Conservation (phyloP, 2,329 filamentous ascomycete species). For the Paecilomyces sp. region DNA sequence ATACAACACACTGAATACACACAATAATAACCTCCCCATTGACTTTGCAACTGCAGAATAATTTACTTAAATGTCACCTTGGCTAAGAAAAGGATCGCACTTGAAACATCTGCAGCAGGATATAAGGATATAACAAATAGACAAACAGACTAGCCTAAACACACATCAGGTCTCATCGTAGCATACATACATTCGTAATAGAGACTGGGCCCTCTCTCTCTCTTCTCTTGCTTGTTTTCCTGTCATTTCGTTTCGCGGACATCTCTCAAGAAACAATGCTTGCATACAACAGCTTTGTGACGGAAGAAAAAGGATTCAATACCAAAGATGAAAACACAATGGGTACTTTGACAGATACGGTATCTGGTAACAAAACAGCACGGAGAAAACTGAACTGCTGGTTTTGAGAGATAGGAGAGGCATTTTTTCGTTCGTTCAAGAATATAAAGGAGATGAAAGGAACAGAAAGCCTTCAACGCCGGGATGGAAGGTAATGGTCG, state of each 20-base stretch:
- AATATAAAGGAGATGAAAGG: background rate
- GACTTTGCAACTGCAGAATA: background rate
- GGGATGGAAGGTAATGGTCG: background rate
- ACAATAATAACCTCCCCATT: too few species aligned
- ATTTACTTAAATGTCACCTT: background rate
- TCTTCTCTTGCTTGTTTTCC: background rate
- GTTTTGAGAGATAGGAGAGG: background rate
- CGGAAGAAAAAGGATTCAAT: background rate
- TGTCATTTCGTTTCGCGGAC: background rate
- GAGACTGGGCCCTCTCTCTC: background rate
- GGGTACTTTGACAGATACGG: background rate
- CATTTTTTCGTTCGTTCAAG: background rate
- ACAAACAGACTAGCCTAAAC: background rate
- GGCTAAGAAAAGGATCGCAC: background rate
- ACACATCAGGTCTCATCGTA: background rate
- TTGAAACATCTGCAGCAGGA: background rate
- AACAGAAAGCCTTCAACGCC: background rate
- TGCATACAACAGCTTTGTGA: background rate
- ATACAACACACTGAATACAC: background rate
- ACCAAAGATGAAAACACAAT: background rate
- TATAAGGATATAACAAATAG: background rate
- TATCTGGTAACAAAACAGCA: background rate
- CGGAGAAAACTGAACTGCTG: background rate
- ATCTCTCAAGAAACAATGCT: background rate
- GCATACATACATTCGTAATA: background rate